phyloP scores from a whole-genome alignment of 805 yeast genomes.

The Diddensiella transvaalensis region DNA sequence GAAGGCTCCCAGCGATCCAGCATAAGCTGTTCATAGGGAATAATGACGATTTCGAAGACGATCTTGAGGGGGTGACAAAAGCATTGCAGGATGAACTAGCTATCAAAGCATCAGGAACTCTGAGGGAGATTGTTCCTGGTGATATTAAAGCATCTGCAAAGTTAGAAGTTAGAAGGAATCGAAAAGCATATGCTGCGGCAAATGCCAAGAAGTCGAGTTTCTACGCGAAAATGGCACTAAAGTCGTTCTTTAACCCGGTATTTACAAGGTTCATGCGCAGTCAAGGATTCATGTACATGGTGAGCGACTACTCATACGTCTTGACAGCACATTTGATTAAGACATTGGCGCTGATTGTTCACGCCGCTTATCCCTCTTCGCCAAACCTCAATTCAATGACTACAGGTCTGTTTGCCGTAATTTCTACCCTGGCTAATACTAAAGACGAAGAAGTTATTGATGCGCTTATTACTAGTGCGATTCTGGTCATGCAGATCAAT shows the following conservation, averaged over 20 bases:
- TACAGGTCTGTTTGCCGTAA: slow-evolving; percentile 42
- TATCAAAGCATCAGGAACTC: not conserved
- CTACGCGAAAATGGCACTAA: slow-evolving; percentile 44
- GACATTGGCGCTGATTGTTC: slow-evolving; percentile 54
- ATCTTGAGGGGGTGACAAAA: slow-evolving; percentile 15
- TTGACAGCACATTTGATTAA: slow-evolving; percentile 56
- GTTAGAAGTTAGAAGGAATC: not conserved
- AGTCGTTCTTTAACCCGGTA: slow-evolving; percentile 52
- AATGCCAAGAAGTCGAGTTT: slow-evolving; percentile 26
- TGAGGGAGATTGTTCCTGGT: not conserved
- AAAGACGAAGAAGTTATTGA: slow-evolving; percentile 28
- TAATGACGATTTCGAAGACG: slow-evolving; percentile 4
- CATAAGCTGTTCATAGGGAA: slow-evolving; percentile 42
- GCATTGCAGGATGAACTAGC: slow-evolving; percentile 19
- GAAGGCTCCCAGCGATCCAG: slow-evolving; percentile 44
- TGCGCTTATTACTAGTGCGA: slow-evolving; percentile 30
- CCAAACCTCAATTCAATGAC: slow-evolving; percentile 54
- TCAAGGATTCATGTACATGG: slow-evolving; percentile 41
- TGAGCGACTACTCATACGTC: slow-evolving; percentile 52
- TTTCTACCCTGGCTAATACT: slow-evolving; percentile 17
- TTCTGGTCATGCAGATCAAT: slow-evolving; percentile 32
- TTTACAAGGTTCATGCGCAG: slow-evolving; percentile 44
- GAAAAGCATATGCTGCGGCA: not conserved
- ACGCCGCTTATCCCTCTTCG: slow-evolving; percentile 55
- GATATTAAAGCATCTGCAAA: not conserved